Evolutionary conservation across 2,329 filamentous ascomycete species (phyloP).

Genomic region (Paraphoma chrysanthemicola): DNA sequence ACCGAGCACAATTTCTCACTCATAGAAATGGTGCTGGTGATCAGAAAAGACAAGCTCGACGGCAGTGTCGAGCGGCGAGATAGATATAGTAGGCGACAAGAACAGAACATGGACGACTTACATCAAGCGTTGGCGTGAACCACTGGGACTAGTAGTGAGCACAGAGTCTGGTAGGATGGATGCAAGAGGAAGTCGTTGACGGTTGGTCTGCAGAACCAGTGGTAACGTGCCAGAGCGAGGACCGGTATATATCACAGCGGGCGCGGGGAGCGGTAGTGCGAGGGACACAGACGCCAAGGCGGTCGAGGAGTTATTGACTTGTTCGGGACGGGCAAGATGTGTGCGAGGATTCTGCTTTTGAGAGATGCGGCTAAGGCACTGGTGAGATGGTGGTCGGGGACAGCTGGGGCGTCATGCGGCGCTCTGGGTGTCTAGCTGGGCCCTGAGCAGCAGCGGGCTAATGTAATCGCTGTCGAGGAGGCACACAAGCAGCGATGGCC

Average conservation of each 20-base stretch:
- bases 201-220: constrained; percentile 26
- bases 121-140: constrained; percentile 8
- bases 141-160: constrained; percentile 4
- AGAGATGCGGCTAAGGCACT: constrained; percentile 45
- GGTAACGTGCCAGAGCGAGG: constrained; percentile 38
- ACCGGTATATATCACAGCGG: constrained; percentile 43
- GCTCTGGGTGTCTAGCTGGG: constrained; percentile 39
- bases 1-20: background rate
- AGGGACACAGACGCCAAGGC: constrained; percentile 36
- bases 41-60: background rate
- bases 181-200: constrained; percentile 18
- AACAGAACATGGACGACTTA: constrained; percentile 9
- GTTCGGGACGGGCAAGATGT: constrained; percentile 40
- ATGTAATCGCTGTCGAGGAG: constrained; percentile 42
- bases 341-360: constrained; percentile 46
- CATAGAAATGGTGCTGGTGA: too few species aligned
- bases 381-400: constrained; percentile 40
- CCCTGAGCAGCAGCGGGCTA: constrained; percentile 40
- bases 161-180: constrained; percentile 7
- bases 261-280: constrained; percentile 34
- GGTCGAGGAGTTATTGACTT: constrained; percentile 43
- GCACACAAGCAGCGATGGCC: constrained; percentile 34
- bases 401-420: constrained; percentile 46
- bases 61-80: background rate
- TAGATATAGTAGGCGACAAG: background rate